Base-by-base conservation (phyloP, 768 basidiomycete genomes). In the Tylopilus plumbeoviolaceoides region DNA sequence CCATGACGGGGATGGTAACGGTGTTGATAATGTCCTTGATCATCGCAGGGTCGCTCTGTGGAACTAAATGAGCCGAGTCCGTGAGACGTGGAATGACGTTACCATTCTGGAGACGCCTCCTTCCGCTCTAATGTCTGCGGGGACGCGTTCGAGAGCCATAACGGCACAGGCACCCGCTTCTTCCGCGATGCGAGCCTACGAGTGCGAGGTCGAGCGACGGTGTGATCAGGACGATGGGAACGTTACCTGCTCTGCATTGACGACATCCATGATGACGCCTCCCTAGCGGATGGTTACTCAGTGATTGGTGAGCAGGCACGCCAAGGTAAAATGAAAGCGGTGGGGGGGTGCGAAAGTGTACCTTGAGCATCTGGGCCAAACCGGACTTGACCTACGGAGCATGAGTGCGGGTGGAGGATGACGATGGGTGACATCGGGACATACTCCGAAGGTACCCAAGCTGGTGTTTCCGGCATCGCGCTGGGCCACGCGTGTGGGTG, bases 91-190 rank as follows among this genome's bases (percentile, higher is more conserved):
- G 52, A 12, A 27, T 41, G 52, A 36, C 64, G 82, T 59, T 61
- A 91, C 93, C 95, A 99, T 99, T 55, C 95, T 79, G 0, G 95
- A 92, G 49, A 99, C 95, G 53, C 95, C 95, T 30, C 95, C 95
- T 67, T 91, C 77, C 17, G 79, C 79, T 55, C 95, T 82, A 65
- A 99, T 98, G 66, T 98, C 93, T 12, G 95, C 94, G 10, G 95
- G 95, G 4, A 99, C 91, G 52, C 94, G 79, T 71, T 97, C 92
- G 30, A 95, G 80, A 5, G 92, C 92, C 95, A 99, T 98, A 57
- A 99, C 95, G 54, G 95, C 95, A 67, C 91, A 93, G 7, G 95
- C 95, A 43, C 95, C 95, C 9, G 95, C 95, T 66, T 94, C 92
- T 67, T 98, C 95, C 42, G 95, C 95, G 61, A 98, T 94, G 56